A percentile compares a stretch with the other conserved stretches of the same genome.
phyloP scores from a whole-genome alignment of 495 filamentous ascomycete species.

The Apodospora peruviana region DNA sequence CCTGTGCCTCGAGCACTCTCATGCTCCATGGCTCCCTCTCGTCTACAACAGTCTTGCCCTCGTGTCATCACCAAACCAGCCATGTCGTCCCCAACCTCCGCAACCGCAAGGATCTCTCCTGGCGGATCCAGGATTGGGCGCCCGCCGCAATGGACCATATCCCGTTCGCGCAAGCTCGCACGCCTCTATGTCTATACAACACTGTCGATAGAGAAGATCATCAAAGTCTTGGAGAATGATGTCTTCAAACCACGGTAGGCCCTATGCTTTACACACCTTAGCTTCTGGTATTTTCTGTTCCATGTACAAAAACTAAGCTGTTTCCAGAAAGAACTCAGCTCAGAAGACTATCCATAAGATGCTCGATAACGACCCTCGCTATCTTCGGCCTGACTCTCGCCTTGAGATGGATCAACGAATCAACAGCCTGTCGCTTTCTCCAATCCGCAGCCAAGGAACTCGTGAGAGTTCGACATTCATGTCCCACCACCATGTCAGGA shows the following conservation, averaged over 20 bases:
- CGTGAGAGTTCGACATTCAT: not conserved
- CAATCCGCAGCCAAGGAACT: constrained; percentile 13
- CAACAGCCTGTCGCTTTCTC: constrained; percentile 19
- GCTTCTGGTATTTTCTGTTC: not conserved
- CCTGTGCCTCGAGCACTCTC: too few species aligned
- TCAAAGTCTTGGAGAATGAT: constrained; percentile 37
- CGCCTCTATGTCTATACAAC: constrained; percentile 42
- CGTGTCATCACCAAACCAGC: not conserved
- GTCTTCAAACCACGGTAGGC: constrained; percentile 35
- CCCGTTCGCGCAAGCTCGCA: constrained; percentile 36
- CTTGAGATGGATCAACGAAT: constrained; percentile 37
- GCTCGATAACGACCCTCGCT: constrained; percentile 42
- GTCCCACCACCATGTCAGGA: not conserved
- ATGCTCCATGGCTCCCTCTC: not conserved
- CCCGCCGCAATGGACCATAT: constrained; percentile 40
- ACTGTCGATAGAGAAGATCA: constrained; percentile 36
- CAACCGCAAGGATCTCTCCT: constrained; percentile 8
- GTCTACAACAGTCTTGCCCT: not conserved
- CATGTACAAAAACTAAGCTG: not conserved
- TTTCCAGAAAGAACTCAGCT: constrained; percentile 43
- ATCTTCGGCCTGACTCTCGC: constrained; percentile 39
- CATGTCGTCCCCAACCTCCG: constrained; percentile 16
- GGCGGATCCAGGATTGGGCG: constrained; percentile 33
- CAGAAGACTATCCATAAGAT: constrained; percentile 43
- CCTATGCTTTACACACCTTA: too few species aligned